phyloP scores from a whole-genome alignment of 2,329 filamentous ascomycete species.

The Colletotrichum costaricense region DNA sequence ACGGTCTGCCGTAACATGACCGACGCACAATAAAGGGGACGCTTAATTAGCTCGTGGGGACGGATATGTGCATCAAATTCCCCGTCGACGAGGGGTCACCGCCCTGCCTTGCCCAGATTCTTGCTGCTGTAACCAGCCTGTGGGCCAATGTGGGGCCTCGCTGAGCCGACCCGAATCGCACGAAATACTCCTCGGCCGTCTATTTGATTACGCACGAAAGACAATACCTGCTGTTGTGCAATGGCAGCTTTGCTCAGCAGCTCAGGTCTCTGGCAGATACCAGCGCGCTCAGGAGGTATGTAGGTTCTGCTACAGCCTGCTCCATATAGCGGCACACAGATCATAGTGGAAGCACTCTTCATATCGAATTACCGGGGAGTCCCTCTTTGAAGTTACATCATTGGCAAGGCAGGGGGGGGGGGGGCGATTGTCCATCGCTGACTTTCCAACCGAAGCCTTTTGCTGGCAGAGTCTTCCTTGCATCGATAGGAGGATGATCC shows the following conservation, averaged over 20 bases:
- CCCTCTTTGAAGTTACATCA: conserved; percentile 21
- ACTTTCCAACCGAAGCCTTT: conserved; percentile 1
- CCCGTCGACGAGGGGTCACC: conserved; percentile 27
- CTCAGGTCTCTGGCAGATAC: background rate
- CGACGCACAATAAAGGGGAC: conserved; percentile 32
- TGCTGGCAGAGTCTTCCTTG: conserved; percentile 6
- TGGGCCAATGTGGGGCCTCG: conserved; percentile 1
- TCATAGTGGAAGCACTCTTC: background rate
- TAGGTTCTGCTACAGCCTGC: too few species aligned
- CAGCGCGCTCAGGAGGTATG: background rate
- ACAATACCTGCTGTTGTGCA: background rate
- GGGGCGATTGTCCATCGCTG: background rate
- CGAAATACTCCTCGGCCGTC: background rate
- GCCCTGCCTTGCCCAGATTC: conserved; percentile 22
- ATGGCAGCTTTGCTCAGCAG: background rate
- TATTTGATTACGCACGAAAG: background rate
- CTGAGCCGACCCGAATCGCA: conserved; percentile 14
- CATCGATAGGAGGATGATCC: conserved; percentile 9
- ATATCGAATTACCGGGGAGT: conserved; percentile 1
- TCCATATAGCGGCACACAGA: background rate
- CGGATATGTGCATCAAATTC: conserved; percentile 34
- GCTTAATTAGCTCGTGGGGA: conserved; percentile 34
- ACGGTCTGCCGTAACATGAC: conserved; percentile 14
- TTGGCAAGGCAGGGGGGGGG: conserved; percentile 12
- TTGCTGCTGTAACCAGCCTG: conserved; percentile 14